Evolutionary conservation across 805 yeast genomes (phyloP).

Genomic region (Schwanniomyces pseudopolymorphus): DNA sequence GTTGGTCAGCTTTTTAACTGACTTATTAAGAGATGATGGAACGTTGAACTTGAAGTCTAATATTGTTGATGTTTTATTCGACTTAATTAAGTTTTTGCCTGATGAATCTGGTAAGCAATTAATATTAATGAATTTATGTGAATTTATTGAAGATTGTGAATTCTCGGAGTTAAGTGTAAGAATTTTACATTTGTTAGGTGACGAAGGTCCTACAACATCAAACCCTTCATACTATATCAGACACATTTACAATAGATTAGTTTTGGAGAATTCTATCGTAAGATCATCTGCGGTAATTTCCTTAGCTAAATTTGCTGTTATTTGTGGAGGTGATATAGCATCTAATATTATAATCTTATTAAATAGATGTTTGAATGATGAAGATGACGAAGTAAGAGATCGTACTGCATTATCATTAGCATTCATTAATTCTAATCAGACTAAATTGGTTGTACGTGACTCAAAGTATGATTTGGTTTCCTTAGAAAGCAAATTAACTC

Average conservation of each 20-base stretch:
- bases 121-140: conserved; percentile 88
- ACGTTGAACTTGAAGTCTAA: conserved; percentile 81
- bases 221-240: conserved; percentile 90
- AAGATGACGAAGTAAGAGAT: conserved; percentile 96
- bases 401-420: conserved; percentile 86
- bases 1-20: conserved; percentile 79
- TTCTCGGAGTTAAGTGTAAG: conserved; percentile 92
- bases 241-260: conserved; percentile 95
- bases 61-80: conserved; percentile 90
- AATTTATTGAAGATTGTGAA: conserved; percentile 97
- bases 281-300: conserved; percentile 96
- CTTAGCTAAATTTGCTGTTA: conserved; percentile 83
- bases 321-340: conserved; percentile 65
- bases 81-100: conserved; percentile 84
- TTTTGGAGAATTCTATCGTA: conserved; percentile 90
- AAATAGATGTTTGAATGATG: conserved; percentile 80
- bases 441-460: conserved; percentile 60
- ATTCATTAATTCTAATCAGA: conserved; percentile 45
- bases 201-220: conserved; percentile 85
- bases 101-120: conserved; percentile 65
- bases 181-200: conserved; percentile 86
- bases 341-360: conserved; percentile 73
- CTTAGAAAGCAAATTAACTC: conserved; percentile 74
- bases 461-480: conserved; percentile 69
- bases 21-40: conserved; percentile 87